These are phyloP conservation scores for Brassica juncea DNA, from an alignment of 345 rosid genomes.

Conservation along the genomic window DNA sequence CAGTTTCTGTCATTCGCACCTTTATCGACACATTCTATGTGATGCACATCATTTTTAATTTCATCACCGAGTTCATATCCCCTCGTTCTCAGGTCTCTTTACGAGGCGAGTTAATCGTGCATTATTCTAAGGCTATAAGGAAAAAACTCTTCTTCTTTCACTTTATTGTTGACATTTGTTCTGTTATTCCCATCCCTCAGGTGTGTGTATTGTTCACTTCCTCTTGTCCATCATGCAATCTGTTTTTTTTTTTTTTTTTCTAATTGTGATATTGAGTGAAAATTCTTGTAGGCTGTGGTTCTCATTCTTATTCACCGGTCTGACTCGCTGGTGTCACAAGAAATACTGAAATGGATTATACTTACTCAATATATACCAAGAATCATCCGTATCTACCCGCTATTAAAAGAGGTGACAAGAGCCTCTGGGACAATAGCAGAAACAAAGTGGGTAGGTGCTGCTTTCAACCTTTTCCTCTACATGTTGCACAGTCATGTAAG, in stretches of 20 bases:
- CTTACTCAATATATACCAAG: constrained; percentile 32
- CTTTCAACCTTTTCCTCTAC: constrained; percentile 30
- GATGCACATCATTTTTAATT: constrained; percentile 7
- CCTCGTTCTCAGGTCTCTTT: constrained; percentile 15
- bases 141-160: neutral
- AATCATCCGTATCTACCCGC: constrained; percentile 32
- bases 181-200: constrained; percentile 43
- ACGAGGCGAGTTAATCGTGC: constrained; percentile 10
- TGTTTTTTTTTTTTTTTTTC: too few species aligned
- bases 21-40: constrained; percentile 21
- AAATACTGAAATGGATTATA: constrained; percentile 21
- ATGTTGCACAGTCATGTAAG: constrained; percentile 28
- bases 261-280: neutral
- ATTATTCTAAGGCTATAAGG: neutral
- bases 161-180: constrained; percentile 27
- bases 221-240: neutral
- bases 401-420: constrained; percentile 24
- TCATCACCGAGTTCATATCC: neutral
- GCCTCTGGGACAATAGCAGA: constrained; percentile 30
- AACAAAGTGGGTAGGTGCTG: constrained; percentile 33
- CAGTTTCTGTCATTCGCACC: constrained; percentile 22
- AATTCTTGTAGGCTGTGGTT: constrained; percentile 37
- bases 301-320: neutral
- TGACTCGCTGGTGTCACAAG: constrained; percentile 9
- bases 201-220: constrained; percentile 1